Evolutionary conservation across 345 rosid genomes (phyloP), one percentile per base, ranked within the genome.

Genomic region (Salix purpurea): DNA sequence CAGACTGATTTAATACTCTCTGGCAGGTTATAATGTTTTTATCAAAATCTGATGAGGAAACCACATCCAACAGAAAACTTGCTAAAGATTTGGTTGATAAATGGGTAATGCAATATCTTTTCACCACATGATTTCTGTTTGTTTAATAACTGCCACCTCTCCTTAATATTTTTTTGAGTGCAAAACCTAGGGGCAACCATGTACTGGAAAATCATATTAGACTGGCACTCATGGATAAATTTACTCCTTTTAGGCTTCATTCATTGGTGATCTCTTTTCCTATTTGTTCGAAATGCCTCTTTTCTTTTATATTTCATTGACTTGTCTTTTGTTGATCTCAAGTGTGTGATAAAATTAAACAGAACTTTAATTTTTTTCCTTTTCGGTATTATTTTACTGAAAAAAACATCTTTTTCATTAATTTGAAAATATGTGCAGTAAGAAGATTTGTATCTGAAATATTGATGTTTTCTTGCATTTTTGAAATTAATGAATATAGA

Each of bases 81-180:
- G 98, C 99, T 39, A 96, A 93, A 87, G 99, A 96, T 76, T 86
- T 96, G 89, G 99, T 96, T 77, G 98, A 96, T 77, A 93, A 92
- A 92, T 96, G 98, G 98, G 99, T 96, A 93, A 80, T 74, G 65
- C 64, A 15, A 54, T 50, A 2, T 1, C 26, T 8, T 5, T 14
- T 69, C 50, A 52, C 19, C 74, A 30, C 15, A 7, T 32, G 68
- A 32, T 65, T 65, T 28, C 61, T 19, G 32, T 28, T 40, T 56
- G 14, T 72, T 30, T 46, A 30, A 30, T 30, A 37, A 48, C 12
- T 30, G n/a, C 28, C 15, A 28, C 70, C 9, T 32, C 15, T 10
- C 68, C 5, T 24, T 69, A 19, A 15, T 56, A 11, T 23, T n/a
- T n/a, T n/a, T 58, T 58, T 58, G 23, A 58, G 28, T 76, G 30